A percentile compares a stretch with the other conserved stretches of the same genome.
Conservation (phyloP, 2,329 filamentous ascomycete genomes). For the Emericellopsis atlantica region DNA sequence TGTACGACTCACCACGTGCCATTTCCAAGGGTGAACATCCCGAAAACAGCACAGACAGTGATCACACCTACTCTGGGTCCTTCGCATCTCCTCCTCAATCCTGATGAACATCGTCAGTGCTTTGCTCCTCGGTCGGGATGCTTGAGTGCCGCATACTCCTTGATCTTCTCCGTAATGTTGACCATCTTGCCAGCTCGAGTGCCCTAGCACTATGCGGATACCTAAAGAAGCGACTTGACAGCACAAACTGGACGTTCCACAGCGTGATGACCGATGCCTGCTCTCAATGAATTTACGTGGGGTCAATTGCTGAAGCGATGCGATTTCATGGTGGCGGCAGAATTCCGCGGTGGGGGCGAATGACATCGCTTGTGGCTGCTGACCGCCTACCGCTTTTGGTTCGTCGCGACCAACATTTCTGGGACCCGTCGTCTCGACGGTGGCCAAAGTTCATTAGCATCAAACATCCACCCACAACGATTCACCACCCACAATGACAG, state of each 20-base stretch:
- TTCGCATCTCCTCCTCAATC: slow-evolving; percentile 99
- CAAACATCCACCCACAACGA: background rate
- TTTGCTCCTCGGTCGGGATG: too few relatives aligned
- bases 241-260: too few relatives aligned
- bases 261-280: too few relatives aligned
- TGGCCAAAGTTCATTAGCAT: background rate
- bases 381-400: background rate
- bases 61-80: slow-evolving; percentile 74
- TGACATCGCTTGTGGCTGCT: background rate
- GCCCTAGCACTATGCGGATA: background rate
- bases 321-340: background rate
- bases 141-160: slow-evolving; percentile 57
- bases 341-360: background rate
- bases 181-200: slow-evolving; percentile 56
- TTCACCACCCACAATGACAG: slow-evolving; percentile 4
- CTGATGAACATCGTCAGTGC: slow-evolving; percentile 18
- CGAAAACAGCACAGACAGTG: too few relatives aligned
- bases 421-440: background rate
- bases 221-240: background rate
- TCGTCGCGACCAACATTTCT: background rate
- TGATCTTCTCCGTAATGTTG: slow-evolving; percentile 99
- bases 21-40: too few relatives aligned
- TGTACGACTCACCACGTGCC: background rate
- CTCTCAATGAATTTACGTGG: background rate
- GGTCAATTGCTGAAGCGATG: background rate